Percentiles rank a stretch among this genome's conserved stretches.
Conservation (phyloP, 1,139 yeast species). For the Saccharomyces pastorianus region DNA sequence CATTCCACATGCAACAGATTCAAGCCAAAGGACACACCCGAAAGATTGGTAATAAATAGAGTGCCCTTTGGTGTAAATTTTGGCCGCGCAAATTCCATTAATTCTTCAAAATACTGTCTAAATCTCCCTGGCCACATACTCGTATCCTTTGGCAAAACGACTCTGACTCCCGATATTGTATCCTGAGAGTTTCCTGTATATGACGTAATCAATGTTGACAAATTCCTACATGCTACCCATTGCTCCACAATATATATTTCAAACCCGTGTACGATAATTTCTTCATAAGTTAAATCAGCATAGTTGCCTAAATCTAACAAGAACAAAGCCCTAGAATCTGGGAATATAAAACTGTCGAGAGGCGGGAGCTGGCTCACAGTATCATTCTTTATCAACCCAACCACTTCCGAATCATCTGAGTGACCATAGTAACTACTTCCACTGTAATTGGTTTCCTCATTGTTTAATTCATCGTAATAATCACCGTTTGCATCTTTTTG, state of each 20-base stretch:
- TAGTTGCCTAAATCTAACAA: slow-evolving; percentile 36
- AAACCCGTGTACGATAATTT: slow-evolving; percentile 53
- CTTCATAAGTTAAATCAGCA: slow-evolving; percentile 37
- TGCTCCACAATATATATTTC: slow-evolving; percentile 90
- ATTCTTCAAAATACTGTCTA: slow-evolving; percentile 55
- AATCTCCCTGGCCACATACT: slow-evolving; percentile 51
- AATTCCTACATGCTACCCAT: slow-evolving; percentile 72
- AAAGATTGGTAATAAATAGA: slow-evolving; percentile 71
- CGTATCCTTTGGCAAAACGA: slow-evolving; percentile 51
- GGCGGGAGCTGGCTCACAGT: neutral
- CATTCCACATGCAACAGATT: slow-evolving; percentile 61
- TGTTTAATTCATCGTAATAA: neutral
- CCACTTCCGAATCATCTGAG: neutral
- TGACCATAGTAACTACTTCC: neutral
- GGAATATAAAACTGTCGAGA: slow-evolving; percentile 33
- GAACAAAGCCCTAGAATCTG: slow-evolving; percentile 48
- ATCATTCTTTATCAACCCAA: neutral
- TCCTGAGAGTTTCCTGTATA: slow-evolving; percentile 76
- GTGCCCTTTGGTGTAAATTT: slow-evolving; percentile 47
- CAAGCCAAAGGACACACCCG: slow-evolving; percentile 69
- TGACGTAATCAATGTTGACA: slow-evolving; percentile 63
- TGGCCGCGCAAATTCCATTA: slow-evolving; percentile 48
- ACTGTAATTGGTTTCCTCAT: neutral
- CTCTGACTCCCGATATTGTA: slow-evolving; percentile 49
- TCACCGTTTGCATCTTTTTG: neutral